Conservation (phyloP, 2,329 filamentous ascomycete species). For the Trichoderma sp. region DNA sequence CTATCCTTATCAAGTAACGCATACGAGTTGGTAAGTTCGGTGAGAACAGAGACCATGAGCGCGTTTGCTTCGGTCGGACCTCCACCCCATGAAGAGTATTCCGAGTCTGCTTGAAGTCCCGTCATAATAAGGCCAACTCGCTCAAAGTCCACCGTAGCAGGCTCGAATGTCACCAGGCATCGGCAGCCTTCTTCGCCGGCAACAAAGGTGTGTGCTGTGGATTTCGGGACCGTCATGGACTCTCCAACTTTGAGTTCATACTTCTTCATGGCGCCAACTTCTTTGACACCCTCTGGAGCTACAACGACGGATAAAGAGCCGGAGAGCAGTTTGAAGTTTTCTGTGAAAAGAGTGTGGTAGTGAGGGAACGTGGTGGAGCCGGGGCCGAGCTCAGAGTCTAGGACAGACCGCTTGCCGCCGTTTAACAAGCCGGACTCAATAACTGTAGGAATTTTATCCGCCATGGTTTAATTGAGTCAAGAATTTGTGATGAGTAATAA, state of each 20-base stretch:
- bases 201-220: conserved; percentile 16
- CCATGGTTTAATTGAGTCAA: background rate
- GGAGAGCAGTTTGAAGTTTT: conserved; percentile 14
- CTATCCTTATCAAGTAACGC: background rate
- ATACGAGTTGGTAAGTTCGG: conserved; percentile 2
- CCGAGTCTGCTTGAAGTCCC: conserved; percentile 8
- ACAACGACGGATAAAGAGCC: conserved; percentile 5
- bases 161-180: conserved; percentile 1
- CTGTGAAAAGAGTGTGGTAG: conserved; percentile 12
- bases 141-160: conserved; percentile 8
- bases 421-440: conserved; percentile 16
- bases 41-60: conserved; percentile 12
- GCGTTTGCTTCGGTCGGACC: conserved; percentile 13
- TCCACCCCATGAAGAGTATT: background rate
- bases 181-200: conserved; percentile 11
- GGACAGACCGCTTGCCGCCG: conserved; percentile 15
- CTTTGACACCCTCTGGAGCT: conserved; percentile 20
- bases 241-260: background rate
- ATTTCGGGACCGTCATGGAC: background rate
- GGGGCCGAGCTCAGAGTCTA: conserved; percentile 9
- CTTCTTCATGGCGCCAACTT: conserved; percentile 13
- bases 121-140: conserved; percentile 7
- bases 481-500: background rate
- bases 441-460: conserved; percentile 15
- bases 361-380: conserved; percentile 23